Evolutionary conservation across 2,329 filamentous ascomycete genomes (phyloP).

Genomic region (Coleophoma eucalyptorum): DNA sequence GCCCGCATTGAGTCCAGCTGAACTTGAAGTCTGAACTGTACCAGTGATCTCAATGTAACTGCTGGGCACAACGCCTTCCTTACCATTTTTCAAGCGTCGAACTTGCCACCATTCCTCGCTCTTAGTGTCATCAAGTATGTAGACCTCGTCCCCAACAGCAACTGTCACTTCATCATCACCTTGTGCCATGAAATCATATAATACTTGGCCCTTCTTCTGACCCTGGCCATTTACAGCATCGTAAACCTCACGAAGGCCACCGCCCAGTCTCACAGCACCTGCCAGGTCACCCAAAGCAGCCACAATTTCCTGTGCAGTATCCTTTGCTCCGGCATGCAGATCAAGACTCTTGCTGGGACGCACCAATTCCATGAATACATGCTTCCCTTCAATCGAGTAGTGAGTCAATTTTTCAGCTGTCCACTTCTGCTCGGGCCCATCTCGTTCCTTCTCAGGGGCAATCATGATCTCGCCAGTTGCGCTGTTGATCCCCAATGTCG

Average conservation of each 20-base stretch:
- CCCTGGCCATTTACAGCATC: conserved; percentile 67
- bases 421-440: conserved; percentile 89
- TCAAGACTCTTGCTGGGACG: conserved; percentile 92
- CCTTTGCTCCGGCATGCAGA: conserved; percentile 95
- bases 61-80: conserved; percentile 93
- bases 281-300: conserved; percentile 83
- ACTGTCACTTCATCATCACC: conserved; percentile 96
- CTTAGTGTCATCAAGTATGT: conserved; percentile 83
- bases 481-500: conserved; percentile 91
- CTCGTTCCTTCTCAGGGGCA: conserved; percentile 76
- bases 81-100: conserved; percentile 81
- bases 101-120: conserved; percentile 99
- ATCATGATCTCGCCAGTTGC: conserved; percentile 87
- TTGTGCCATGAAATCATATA: conserved; percentile 97
- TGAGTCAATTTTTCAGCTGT: conserved; percentile 92
- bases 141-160: conserved; percentile 81
- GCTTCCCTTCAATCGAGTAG: conserved; percentile 96
- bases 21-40: conserved; percentile 46
- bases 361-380: conserved; percentile 92
- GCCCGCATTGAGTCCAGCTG: conserved; percentile 53
- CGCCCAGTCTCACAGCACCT: conserved; percentile 72
- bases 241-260: conserved; percentile 80
- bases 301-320: conserved; percentile 93
- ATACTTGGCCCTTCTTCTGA: conserved; percentile 79
- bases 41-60: conserved; percentile 92